Percentiles rank a stretch among this genome's conserved stretches.
phyloP scores from a whole-genome alignment of 495 filamentous ascomycete species.

The Aspergillus ellipticus region DNA sequence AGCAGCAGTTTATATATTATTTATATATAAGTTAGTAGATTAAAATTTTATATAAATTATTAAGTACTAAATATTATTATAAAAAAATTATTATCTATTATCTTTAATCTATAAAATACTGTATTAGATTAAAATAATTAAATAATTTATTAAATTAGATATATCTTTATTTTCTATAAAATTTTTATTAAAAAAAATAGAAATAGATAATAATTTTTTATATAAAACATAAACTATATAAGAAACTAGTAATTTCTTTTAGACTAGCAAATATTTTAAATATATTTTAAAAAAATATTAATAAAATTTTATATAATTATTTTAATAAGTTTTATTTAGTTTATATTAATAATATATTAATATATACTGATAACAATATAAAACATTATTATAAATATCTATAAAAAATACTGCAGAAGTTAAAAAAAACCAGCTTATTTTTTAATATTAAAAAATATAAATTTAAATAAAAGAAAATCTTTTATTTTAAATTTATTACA shows the following conservation, averaged over 20 bases:
- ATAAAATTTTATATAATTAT: conserved; percentile 1
- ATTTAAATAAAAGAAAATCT: not conserved
- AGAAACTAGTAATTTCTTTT: conserved; percentile 2
- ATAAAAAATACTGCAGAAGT: conserved; percentile 1
- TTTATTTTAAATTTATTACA: conserved; percentile 8
- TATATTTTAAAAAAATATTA: conserved; percentile 10
- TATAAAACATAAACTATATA: conserved; percentile 6
- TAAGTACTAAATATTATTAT: conserved; percentile 4
- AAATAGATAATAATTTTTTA: conserved; percentile 7
- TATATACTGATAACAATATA: not conserved
- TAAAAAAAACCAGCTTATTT: not conserved
- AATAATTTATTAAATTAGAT: too few species aligned
- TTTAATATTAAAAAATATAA: conserved; percentile 9
- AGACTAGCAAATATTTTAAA: conserved; percentile 1
- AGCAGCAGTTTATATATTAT: not conserved
- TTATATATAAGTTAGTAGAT: conserved; percentile 3
- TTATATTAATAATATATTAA: conserved; percentile 10
- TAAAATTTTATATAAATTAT: conserved; percentile 6
- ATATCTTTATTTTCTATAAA: not conserved
- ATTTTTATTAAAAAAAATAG: not conserved
- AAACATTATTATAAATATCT: conserved; percentile 2
- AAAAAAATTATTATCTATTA: conserved; percentile 2
- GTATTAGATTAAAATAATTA: too few species aligned
- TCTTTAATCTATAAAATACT: conserved; percentile 8
- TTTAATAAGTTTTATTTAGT: conserved; percentile 2